Conservation (phyloP, 192 early-diverging fungal species). For the Coemansia sp. region DNA sequence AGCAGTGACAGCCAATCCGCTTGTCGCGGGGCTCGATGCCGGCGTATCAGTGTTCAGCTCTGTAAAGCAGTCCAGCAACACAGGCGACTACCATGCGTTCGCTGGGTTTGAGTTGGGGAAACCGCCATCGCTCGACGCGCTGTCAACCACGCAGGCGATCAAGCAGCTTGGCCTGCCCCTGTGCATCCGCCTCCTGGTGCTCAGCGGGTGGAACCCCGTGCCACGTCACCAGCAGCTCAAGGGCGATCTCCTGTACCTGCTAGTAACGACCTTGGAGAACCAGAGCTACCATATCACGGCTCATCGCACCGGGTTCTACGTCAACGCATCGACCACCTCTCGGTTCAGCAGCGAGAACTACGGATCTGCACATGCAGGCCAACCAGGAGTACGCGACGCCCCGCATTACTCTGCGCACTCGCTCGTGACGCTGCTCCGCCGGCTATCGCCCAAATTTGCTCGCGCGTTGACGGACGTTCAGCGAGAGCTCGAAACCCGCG, state of each 20-base stretch:
- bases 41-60: conserved; percentile 69
- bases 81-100: conserved; percentile 14
- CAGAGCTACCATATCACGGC: conserved; percentile 87
- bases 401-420: conserved; percentile 61
- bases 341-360: conserved; percentile 65
- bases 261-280: conserved; percentile 84
- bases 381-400: conserved; percentile 45
- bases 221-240: conserved; percentile 71
- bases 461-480: conserved; percentile 70
- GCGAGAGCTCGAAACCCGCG: conserved; percentile 53
- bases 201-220: conserved; percentile 96
- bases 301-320: conserved; percentile 82
- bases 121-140: conserved; percentile 46
- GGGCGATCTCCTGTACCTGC: conserved; percentile 91
- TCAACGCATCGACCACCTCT: conserved; percentile 76
- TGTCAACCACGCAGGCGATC: conserved; percentile 60
- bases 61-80: conserved; percentile 33
- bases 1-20: conserved; percentile 51
- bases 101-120: conserved; percentile 13
- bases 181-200: conserved; percentile 71
- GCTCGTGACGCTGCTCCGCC: conserved; percentile 67
- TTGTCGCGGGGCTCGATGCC: conserved; percentile 67
- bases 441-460: conserved; percentile 72
- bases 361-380: conserved; percentile 16
- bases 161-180: conserved; percentile 59